Evolutionary conservation across 257 asterid species (phyloP).

Genomic region (Primulina tabacum): DNA sequence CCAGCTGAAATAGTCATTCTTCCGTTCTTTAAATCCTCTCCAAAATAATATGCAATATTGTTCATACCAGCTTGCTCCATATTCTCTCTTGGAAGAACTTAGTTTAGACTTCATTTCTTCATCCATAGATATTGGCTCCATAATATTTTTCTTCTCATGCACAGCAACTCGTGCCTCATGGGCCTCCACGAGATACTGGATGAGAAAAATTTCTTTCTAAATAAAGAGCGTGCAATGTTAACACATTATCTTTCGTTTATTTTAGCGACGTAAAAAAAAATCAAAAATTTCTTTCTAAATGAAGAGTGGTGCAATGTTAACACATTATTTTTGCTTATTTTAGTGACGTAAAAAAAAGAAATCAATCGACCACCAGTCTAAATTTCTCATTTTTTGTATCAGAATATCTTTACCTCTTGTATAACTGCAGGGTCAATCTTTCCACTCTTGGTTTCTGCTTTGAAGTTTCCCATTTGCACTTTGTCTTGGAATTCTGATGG

Average conservation of each 20-base stretch:
- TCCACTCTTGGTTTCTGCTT: constrained; percentile 43
- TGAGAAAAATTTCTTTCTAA: neutral
- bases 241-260: neutral
- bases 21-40: constrained; percentile 83
- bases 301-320: constrained; percentile 10
- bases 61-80: constrained; percentile 93
- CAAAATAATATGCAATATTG: constrained; percentile 72
- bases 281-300: neutral
- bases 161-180: constrained; percentile 73
- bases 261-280: too few relatives aligned
- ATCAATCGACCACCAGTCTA: neutral
- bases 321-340: neutral
- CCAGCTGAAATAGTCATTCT: constrained; percentile 92
- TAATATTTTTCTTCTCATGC: constrained; percentile 56
- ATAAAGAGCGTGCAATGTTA: constrained; percentile 7
- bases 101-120: constrained; percentile 54
- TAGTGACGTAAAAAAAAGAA: neutral
- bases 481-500: constrained; percentile 76
- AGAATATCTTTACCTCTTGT: constrained; percentile 50
- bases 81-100: constrained; percentile 52
- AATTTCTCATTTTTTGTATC: neutral
- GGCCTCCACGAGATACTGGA: constrained; percentile 83
- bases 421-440: constrained; percentile 58
- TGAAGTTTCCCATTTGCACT: constrained; percentile 56
- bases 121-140: constrained; percentile 46